These are phyloP conservation scores for Schoenoplectus triqueter DNA, from an alignment of 202 grass and related monocot species.

Conservation along the genomic window DNA sequence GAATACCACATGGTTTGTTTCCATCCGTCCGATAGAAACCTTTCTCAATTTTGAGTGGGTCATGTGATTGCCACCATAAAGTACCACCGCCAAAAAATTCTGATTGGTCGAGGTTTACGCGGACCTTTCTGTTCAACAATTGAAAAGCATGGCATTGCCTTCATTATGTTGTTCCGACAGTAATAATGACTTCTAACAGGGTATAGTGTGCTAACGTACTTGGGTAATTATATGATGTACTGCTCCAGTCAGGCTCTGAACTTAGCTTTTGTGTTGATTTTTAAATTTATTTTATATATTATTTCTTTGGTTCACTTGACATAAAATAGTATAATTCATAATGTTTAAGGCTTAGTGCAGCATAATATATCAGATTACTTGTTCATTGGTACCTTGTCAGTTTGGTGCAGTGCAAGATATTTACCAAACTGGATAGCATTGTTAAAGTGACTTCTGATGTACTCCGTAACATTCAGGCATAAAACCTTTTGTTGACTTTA, in stretches of 20 bases:
- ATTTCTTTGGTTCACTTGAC: neutral
- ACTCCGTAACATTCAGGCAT: neutral
- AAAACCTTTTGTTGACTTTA: constrained; percentile 25
- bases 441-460: neutral
- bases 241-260: neutral
- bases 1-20: neutral
- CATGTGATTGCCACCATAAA: constrained; percentile 2
- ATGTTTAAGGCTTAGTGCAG: no score
- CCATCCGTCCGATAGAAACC: neutral
- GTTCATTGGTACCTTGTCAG: neutral
- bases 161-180: neutral
- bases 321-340: neutral
- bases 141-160: neutral
- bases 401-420: neutral
- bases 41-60: constrained; percentile 11
- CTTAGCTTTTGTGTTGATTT: neutral
- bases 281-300: neutral
- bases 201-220: neutral
- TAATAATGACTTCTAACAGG: no score
- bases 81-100: neutral
- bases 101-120: neutral
- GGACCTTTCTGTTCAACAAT: constrained; percentile 1
- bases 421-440: neutral
- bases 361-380: neutral
- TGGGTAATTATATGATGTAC: neutral